Conservation (phyloP, 1,139 yeast genomes). For the Blastobotrys proliferans region DNA sequence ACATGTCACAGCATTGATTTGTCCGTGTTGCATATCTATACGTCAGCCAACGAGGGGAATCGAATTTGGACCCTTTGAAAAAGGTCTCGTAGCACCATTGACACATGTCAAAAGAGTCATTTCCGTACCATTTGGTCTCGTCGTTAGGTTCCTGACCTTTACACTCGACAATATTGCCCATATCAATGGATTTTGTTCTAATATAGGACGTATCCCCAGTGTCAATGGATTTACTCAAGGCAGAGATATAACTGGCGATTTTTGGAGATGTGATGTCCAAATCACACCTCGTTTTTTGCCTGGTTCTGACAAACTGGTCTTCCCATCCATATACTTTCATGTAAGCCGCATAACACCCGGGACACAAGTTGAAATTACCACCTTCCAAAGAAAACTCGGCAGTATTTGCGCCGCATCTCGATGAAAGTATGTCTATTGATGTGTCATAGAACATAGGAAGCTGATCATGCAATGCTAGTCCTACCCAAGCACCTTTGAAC, state of each 20-base stretch:
- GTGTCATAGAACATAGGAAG: too few relatives aligned
- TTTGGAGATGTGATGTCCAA: background rate
- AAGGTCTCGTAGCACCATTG: background rate
- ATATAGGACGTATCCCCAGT: background rate
- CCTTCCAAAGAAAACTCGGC: too few relatives aligned
- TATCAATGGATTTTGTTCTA: too few relatives aligned
- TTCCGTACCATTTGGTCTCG: constrained; percentile 3
- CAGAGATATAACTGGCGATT: background rate
- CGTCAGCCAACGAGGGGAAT: background rate
- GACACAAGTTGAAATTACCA: background rate
- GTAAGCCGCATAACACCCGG: background rate
- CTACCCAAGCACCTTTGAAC: too few relatives aligned
- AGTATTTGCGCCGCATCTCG: too few relatives aligned
- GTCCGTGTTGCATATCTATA: background rate
- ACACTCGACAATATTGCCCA: background rate
- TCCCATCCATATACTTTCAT: background rate
- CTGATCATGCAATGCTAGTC: too few relatives aligned
- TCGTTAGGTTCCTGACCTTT: background rate
- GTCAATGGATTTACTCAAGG: background rate
- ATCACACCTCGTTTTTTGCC: background rate
- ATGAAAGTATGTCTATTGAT: too few relatives aligned
- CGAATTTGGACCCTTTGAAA: background rate
- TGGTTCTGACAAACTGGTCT: background rate
- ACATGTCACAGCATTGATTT: background rate
- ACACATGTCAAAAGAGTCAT: constrained; percentile 4